Evolutionary conservation across 371 early-diverging fungal species (phyloP), one percentile per base, ranked within the genome.

Genomic region (Saksenaea vasiformis): DNA sequence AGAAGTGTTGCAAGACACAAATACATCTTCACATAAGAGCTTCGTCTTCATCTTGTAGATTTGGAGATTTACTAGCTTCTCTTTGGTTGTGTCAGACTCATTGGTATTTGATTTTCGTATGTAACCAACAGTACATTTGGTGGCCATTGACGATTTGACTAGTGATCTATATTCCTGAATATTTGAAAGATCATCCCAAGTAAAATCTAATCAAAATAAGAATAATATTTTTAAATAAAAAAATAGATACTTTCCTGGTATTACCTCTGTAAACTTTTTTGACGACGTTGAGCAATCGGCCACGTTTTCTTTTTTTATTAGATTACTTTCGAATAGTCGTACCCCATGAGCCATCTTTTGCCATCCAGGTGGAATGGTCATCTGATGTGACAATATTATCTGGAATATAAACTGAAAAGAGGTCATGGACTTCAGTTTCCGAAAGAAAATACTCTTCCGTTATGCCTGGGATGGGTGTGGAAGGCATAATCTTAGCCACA

Each of bases 31-130:
- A 64, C 66, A 70, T 54, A 66, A 70, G 63, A 70, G 70, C 63
- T 70, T 70, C 63, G 61, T 62, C 70, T 65, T 65, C 66, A 70
- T 56, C 58, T 70, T 70, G 70, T 69, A 70, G 56, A 66, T 70
- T 62, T 70, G 63, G 63, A 70, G 63, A 65, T 70, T 61, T 31
- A 62, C 70, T 60, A 69, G 66, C 62, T 70, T 70, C 54, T 65
- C 63, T 63, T 70, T 70, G 60, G 66, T 61, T 58, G 61, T 54
- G 41, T 65, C 64, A 56, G 66, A 57, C 60, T 66, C 66, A 60
- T 65, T 38, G 47, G 70, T 66, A 54, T 69, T 69, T 62, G 65
- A 62, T 65, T 62, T 69, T 65, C 62, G 62, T 62, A 59, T 65
- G 60, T 65, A 69, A 47, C 62, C 69, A 56, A 69, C 62, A 65